A percentile compares a stretch with the other conserved stretches of the same genome.
Conservation (phyloP, 768 basidiomycete genomes). For the Arthromyces matolae region DNA sequence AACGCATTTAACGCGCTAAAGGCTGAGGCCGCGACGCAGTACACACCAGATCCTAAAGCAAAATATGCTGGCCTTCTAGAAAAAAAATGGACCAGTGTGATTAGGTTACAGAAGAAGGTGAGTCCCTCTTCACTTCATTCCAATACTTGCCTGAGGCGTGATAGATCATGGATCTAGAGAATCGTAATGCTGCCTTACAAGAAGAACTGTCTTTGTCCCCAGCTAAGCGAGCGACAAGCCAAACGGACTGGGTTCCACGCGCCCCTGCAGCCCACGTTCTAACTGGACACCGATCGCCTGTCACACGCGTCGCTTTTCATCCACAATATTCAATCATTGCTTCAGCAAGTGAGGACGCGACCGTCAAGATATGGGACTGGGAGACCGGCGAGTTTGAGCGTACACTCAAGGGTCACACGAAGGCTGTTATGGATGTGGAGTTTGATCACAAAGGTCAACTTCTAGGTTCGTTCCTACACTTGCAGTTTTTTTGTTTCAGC, state of each 20-base stretch:
- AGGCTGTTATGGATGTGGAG: conserved; percentile 81
- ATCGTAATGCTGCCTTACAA: conserved; percentile 72
- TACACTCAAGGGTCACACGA: conserved; percentile 90
- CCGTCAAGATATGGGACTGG: conserved; percentile 95
- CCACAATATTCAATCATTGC: conserved; percentile 80
- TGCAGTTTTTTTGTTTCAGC: not conserved
- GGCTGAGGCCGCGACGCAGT: conserved; percentile 52
- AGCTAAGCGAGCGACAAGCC: conserved; percentile 53
- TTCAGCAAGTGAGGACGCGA: conserved; percentile 85
- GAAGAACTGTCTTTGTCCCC: conserved; percentile 58
- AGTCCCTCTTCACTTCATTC: conserved; percentile 9
- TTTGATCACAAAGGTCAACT: conserved; percentile 84
- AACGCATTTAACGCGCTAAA: conserved; percentile 60
- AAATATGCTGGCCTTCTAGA: conserved; percentile 85
- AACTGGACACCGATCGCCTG: conserved; percentile 69
- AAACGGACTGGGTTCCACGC: conserved; percentile 85
- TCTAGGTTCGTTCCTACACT: conserved; percentile 57
- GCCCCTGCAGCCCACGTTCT: conserved; percentile 78
- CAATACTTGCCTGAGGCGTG: not conserved
- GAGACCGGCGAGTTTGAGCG: conserved; percentile 91
- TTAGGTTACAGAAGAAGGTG: conserved; percentile 93
- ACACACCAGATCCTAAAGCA: conserved; percentile 80
- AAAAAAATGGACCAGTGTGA: conserved; percentile 98
- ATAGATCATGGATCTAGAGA: conserved; percentile 95
- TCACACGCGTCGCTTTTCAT: conserved; percentile 82